Evolutionary conservation across 345 rosid species (phyloP).

Genomic region (Aquilaria malaccensis): DNA sequence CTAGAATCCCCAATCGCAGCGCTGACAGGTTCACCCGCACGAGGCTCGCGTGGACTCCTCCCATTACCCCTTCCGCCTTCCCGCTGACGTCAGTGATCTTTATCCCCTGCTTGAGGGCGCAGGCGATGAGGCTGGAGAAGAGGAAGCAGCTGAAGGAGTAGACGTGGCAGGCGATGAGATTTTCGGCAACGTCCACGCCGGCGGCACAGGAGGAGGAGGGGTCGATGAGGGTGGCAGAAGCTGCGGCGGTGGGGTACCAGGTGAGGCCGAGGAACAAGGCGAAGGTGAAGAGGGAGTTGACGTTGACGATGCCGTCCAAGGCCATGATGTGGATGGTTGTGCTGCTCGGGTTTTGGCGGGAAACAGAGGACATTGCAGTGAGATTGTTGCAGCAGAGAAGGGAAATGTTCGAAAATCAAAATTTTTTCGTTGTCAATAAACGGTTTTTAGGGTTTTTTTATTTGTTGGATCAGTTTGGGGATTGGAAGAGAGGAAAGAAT

Average conservation of each 20-base stretch:
- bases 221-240: conserved; percentile 19
- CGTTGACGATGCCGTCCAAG: conserved; percentile 72
- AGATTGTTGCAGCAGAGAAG: background rate
- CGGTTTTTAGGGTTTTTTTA: background rate
- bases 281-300: conserved; percentile 74
- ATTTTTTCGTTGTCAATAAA: background rate
- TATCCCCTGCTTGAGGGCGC: conserved; percentile 64
- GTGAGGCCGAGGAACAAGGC: conserved; percentile 83
- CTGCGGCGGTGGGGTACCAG: conserved; percentile 27
- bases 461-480: too few relatives aligned
- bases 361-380: conserved; percentile 14
- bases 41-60: conserved; percentile 13
- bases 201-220: conserved; percentile 28
- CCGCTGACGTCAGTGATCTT: conserved; percentile 18
- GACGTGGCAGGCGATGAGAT: conserved; percentile 60
- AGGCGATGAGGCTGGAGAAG: conserved; percentile 77
- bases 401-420: background rate
- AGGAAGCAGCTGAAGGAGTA: conserved; percentile 79
- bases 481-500: conserved; percentile 7
- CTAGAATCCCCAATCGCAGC: conserved; percentile 45
- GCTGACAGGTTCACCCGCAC: conserved; percentile 44
- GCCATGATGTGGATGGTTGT: conserved; percentile 65
- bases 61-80: conserved; percentile 5
- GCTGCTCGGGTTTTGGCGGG: conserved; percentile 18
- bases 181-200: conserved; percentile 29